Percentiles rank a stretch among this genome's conserved stretches.
phyloP scores from a whole-genome alignment of 225 moss, liverwort and hornwort species.

The Pseudoscleropodium purum region DNA sequence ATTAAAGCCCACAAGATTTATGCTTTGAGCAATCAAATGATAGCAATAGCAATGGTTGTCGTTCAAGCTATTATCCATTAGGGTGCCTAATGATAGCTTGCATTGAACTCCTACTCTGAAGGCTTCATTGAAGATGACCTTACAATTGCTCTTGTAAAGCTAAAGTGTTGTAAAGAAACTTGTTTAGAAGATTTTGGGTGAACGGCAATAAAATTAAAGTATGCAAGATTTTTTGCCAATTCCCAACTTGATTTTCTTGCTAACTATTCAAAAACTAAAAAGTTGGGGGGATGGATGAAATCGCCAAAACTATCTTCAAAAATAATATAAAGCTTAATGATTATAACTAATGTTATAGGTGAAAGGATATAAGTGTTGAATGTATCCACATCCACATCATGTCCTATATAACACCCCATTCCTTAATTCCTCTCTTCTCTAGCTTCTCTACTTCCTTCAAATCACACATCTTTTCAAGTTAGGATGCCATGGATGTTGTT shows the following conservation, averaged over 20 bases:
- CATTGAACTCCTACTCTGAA: background rate
- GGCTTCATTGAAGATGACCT: background rate
- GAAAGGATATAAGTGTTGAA: too few species aligned
- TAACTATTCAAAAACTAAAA: background rate
- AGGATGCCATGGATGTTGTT: too few species aligned
- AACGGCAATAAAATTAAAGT: background rate
- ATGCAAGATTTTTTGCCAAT: background rate
- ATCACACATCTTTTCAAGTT: accelerated
- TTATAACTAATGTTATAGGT: too few species aligned
- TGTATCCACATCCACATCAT: too few species aligned
- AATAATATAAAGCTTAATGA: too few species aligned
- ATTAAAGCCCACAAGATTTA: background rate
- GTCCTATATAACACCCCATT: background rate
- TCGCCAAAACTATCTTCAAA: too few species aligned
- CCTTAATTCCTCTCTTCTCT: background rate
- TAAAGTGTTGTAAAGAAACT: background rate
- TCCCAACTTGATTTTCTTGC: background rate
- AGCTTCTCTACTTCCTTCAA: background rate
- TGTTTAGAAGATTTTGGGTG: background rate
- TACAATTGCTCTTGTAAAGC: background rate
- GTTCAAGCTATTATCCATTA: background rate
- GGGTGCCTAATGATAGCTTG: background rate
- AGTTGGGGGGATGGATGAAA: accelerated
- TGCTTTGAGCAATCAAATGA: background rate
- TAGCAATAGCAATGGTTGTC: background rate